Base-by-base conservation (phyloP, 129 eudicot species). In the Saposhnikovia divaricata region DNA sequence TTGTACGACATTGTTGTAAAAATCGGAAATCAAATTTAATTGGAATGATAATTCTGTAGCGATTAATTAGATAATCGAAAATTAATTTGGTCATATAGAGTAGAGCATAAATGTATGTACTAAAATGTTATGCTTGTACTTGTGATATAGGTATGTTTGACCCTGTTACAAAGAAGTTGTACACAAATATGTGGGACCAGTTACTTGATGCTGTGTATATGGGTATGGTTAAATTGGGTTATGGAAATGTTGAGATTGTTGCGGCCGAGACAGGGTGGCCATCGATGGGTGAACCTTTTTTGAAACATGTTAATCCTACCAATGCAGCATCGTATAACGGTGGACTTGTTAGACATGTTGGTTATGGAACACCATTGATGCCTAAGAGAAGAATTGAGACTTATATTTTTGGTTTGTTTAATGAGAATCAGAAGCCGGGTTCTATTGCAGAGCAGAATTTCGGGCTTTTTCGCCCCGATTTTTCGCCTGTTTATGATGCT, bases 181-280 rank as follows among this genome's bases (percentile, higher is more conserved):
- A 95, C 81, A 79, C 83, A 51, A 92, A 90, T 91, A 90, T 89
- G 89, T 90, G 90, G 75, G 99, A 95, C 65, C 78, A 87, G 70
- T 70, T 90, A 3, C 76, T 95, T 89, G 99, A 95, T 53, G 90
- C 99, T 0, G 91, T 90, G 0, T 83, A 61, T 63, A 82, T 86
- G 72, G 87, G 93, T 12, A 95, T 95, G 99, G 90, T 81, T 88
- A 88, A 66, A 46, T 82, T 95, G 46, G 96, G 97, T 13, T 90
- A 74, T 81, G 83, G 80, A 2, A 90, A 92, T 66, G 99, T 95
- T 0, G 97, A 90, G 16, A 89, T 95, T 59, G 97, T 84, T 0
- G 93, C 85, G 65, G 99, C 94, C 19, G 99, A 95, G 85, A 92
- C 97, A 1, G 99, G 99, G 63, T 92, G 99, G 99, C 92, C 99